phyloP scores from a whole-genome alignment of 148 eudicot species.

The Tetragonia tetragonoides region DNA sequence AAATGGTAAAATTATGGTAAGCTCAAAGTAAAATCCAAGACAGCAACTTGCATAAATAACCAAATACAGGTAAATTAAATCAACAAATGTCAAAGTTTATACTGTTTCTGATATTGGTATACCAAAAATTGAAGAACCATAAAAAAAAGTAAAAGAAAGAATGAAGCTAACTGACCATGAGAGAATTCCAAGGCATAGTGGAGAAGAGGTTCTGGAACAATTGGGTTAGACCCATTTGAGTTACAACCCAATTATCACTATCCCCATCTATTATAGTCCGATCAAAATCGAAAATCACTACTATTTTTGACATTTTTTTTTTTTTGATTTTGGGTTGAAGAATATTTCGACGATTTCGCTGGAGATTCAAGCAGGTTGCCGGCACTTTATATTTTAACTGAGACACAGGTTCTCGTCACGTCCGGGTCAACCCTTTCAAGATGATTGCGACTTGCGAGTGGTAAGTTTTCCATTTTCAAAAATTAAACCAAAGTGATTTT shows the following conservation, averaged over 20 bases:
- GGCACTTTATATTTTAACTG: too few relatives aligned
- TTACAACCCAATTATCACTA: conserved; percentile 68
- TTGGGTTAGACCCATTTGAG: conserved; percentile 49
- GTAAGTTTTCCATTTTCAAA: too few relatives aligned
- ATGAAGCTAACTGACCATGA: conserved; percentile 48
- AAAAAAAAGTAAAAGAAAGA: background rate
- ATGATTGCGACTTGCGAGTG: too few relatives aligned
- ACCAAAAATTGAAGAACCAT: background rate
- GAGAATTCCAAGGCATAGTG: conserved; percentile 67
- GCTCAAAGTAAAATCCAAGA: too few relatives aligned
- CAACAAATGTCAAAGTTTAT: too few relatives aligned
- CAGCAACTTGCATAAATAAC: too few relatives aligned
- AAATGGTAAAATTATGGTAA: too few relatives aligned
- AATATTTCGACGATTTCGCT: conserved; percentile 14
- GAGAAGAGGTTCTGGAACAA: conserved; percentile 51
- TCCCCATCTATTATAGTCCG: conserved; percentile 73
- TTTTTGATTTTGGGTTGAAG: too few relatives aligned
- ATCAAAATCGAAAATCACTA: conserved; percentile 75
- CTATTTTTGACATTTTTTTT: conserved; percentile 13
- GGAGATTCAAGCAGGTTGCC: background rate
- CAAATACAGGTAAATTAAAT: background rate
- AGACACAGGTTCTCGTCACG: too few relatives aligned
- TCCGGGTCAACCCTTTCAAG: too few relatives aligned
- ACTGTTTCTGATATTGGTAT: too few relatives aligned
- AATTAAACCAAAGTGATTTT: too few relatives aligned